Percentiles rank a stretch among this genome's conserved stretches.
Conservation (phyloP, 148 eudicot genomes). For the Chenopodium quinoa region DNA sequence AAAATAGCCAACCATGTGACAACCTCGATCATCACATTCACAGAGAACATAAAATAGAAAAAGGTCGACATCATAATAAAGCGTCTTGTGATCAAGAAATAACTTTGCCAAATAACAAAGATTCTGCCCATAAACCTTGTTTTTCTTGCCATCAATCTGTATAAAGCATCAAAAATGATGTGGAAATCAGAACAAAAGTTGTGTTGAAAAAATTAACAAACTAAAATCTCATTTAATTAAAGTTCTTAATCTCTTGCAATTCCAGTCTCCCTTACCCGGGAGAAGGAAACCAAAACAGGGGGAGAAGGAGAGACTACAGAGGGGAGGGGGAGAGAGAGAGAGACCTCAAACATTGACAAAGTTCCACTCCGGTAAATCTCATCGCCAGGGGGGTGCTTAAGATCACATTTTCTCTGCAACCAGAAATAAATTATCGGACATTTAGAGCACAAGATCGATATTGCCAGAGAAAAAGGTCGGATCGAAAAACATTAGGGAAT, state of each 20-base stretch:
- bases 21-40: constrained; percentile 98
- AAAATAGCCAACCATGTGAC: constrained; percentile 99
- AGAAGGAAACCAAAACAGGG: neutral
- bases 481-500: neutral
- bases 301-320: neutral
- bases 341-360: constrained; percentile 96
- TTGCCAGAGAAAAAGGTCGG: neutral
- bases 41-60: constrained; percentile 89
- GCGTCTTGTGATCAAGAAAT: constrained; percentile 98
- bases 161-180: constrained; percentile 20
- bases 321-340: neutral
- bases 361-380: constrained; percentile 95
- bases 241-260: neutral
- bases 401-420: constrained; percentile 88
- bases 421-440: constrained; percentile 14
- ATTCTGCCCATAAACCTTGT: constrained; percentile 96
- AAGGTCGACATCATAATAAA: constrained; percentile 91
- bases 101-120: constrained; percentile 92
- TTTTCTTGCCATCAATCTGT: constrained; percentile 98
- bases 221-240: neutral
- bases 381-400: constrained; percentile 99
- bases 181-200: neutral
- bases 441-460: neutral
- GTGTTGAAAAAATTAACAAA: neutral
- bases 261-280: neutral